Percentiles rank a stretch among this genome's conserved stretches.
These are phyloP conservation scores for Fusarium chlamydosporum DNA, from an alignment of 2,329 filamentous ascomycete genomes.

Conservation along the genomic window DNA sequence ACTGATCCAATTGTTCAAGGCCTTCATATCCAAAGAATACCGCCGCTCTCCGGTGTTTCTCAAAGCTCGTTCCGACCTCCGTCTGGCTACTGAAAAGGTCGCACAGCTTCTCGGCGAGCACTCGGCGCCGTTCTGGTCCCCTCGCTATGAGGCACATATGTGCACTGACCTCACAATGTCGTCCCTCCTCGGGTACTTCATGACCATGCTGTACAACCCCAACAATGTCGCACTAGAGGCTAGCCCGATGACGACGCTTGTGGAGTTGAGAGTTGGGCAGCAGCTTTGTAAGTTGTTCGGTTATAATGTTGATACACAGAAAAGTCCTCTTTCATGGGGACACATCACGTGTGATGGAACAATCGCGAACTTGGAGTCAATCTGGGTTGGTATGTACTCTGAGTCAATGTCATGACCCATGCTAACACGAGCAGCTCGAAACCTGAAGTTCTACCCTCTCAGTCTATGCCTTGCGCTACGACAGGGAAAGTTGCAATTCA, in stretches of 20 bases:
- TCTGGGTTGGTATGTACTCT: constrained; percentile 56
- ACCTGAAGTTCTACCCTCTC: constrained; percentile 63
- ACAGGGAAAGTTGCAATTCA: constrained; percentile 55
- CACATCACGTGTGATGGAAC: constrained; percentile 63
- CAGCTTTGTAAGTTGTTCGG: constrained; percentile 63
- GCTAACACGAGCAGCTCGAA: constrained; percentile 55
- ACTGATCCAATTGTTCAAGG: background rate
- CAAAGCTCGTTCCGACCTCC: constrained; percentile 53
- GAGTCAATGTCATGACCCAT: accelerated
- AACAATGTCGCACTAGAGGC: constrained; percentile 64
- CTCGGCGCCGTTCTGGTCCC: constrained; percentile 63
- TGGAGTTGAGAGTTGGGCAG: constrained; percentile 61
- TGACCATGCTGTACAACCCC: constrained; percentile 65
- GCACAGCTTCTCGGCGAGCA: constrained; percentile 58
- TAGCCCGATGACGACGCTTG: constrained; percentile 61
- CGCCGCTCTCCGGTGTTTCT: constrained; percentile 55
- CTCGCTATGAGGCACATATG: constrained; percentile 64
- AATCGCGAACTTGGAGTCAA: constrained; percentile 64
- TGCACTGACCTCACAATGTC: constrained; percentile 61
- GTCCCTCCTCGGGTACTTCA: constrained; percentile 61
- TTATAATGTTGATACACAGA: constrained; percentile 55
- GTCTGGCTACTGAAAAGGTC: constrained; percentile 54
- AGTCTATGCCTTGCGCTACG: constrained; percentile 56
- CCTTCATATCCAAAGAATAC: constrained; percentile 57
- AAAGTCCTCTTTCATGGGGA: constrained; percentile 57